Evolutionary conservation across 495 filamentous ascomycete genomes (phyloP).

Genomic region (Penicillium chermesinum): DNA sequence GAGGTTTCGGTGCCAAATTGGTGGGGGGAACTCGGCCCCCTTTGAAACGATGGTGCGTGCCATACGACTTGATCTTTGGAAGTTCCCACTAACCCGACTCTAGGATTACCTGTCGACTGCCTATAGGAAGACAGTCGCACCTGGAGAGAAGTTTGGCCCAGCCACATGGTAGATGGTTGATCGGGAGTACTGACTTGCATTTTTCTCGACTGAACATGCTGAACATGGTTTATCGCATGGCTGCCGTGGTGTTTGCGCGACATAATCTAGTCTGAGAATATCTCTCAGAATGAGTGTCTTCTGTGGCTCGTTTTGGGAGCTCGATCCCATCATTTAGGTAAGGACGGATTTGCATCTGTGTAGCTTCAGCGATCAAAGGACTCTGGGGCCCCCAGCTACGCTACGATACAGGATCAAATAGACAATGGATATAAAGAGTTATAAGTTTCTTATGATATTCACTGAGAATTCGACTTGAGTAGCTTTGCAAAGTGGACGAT

Average conservation of each 20-base stretch:
- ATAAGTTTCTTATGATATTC: not conserved
- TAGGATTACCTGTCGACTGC: conserved; percentile 48
- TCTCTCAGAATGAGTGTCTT: too few species aligned
- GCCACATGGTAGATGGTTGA: conserved; percentile 27
- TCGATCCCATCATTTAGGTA: too few species aligned
- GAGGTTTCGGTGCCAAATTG: conserved; percentile 45
- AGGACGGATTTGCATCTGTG: too few species aligned
- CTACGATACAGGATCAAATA: too few species aligned
- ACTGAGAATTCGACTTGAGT: not conserved
- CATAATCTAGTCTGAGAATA: conserved; percentile 1
- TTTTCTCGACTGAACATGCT: conserved; percentile 3
- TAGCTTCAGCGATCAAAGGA: too few species aligned
- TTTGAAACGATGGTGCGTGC: conserved; percentile 21
- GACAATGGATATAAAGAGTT: too few species aligned
- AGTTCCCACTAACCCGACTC: not conserved
- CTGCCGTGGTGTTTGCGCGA: not conserved
- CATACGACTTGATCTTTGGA: not conserved
- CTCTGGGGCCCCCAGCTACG: too few species aligned
- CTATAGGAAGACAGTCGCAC: conserved; percentile 40
- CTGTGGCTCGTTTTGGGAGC: conserved; percentile 3
- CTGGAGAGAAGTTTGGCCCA: conserved; percentile 51
- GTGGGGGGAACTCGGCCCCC: conserved; percentile 52
- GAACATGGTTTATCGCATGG: conserved; percentile 7
- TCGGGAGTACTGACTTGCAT: too few species aligned
- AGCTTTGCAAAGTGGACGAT: not conserved